Evolutionary conservation across 805 yeast species (phyloP), one percentile per base, ranked within the genome.

Genomic region (Saturnispora galanensis): DNA sequence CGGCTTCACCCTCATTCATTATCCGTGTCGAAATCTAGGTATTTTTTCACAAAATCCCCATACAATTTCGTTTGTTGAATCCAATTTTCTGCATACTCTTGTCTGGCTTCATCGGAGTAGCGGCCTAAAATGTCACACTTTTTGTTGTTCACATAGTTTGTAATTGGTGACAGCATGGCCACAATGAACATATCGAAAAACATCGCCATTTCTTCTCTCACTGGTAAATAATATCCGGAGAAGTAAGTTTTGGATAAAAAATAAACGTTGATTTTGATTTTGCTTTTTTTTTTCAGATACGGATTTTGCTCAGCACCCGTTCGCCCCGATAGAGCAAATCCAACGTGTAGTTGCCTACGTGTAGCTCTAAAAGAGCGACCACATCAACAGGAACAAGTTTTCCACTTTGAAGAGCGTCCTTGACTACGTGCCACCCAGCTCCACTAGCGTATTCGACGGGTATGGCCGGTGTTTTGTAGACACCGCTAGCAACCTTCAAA

Each of bases 401-500:
- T 32, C 79, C 60, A 21, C 79, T 77, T 50, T 74, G 70, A 28
- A 77, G 41, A 0, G 79, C 78, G 47, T 66, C 66, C 36, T 70
- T 63, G 28, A 79, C 56, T 10, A 77, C 62, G 33, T 73, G 76
- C 70, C 69, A 1, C 74, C 77, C 7, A 71, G 58, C 43, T 31
- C 52, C 47, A 0, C 76, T 47, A 3, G 68, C 65, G 39, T 71
- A 64, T 28, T 64, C 65, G 13, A 79, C 65, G 0, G 82, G 77
- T 3, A 77, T 64, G 37, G 72, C 58, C 6, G 73, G 74, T 3
- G 79, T 70, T 9, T 60, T 67, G 55, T 67, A 69, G 7, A 71
- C 43, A 1, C 84, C 84, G 0, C 82, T 79, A 1, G 76, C 73
- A 1, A 77, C 56, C 10, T 61, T 50, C 35, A 77, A 45, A n/a